Evolutionary conservation across 2,329 filamentous ascomycete genomes (phyloP).

Genomic region (Mycosphaerelloides madeirae): DNA sequence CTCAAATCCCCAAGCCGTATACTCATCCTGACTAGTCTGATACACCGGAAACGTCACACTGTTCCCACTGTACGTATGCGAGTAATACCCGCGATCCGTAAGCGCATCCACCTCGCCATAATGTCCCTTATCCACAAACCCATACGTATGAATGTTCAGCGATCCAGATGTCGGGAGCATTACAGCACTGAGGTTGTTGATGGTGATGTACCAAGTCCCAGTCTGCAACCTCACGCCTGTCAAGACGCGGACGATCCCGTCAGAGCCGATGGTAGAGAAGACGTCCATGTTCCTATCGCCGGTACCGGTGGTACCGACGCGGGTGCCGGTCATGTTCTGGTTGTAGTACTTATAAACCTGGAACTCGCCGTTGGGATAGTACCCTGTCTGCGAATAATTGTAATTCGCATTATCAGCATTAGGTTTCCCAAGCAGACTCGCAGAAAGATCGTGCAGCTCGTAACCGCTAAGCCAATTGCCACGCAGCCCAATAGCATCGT

Average conservation of each 20-base stretch:
- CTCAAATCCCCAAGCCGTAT: constrained; percentile 41
- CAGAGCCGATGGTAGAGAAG: constrained; percentile 34
- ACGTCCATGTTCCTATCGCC: constrained; percentile 36
- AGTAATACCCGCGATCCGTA: constrained; percentile 28
- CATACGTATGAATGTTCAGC: constrained; percentile 31
- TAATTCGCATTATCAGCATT: constrained; percentile 19
- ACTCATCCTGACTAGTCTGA: constrained; percentile 30
- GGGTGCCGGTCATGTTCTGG: constrained; percentile 41
- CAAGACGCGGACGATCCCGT: constrained; percentile 33
- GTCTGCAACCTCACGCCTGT: constrained; percentile 31
- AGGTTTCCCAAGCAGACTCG: constrained; percentile 37
- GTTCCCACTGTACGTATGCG: constrained; percentile 34
- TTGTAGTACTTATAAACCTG: constrained; percentile 48
- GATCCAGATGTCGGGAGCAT: constrained; percentile 33
- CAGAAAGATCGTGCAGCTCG: constrained; percentile 43
- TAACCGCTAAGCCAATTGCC: constrained; percentile 44
- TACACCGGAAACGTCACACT: constrained; percentile 37
- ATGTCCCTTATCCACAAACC: constrained; percentile 21
- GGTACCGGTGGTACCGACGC: constrained; percentile 35
- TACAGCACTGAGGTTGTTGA: constrained; percentile 32
- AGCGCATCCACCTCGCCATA: constrained; percentile 31
- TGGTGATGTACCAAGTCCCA: constrained; percentile 34
- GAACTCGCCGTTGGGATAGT: constrained; percentile 40
- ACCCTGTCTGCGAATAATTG: constrained; percentile 29
- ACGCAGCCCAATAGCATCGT: constrained; percentile 40